phyloP scores from a whole-genome alignment of 306 rosid genomes.

The Citrullus colocynthis region DNA sequence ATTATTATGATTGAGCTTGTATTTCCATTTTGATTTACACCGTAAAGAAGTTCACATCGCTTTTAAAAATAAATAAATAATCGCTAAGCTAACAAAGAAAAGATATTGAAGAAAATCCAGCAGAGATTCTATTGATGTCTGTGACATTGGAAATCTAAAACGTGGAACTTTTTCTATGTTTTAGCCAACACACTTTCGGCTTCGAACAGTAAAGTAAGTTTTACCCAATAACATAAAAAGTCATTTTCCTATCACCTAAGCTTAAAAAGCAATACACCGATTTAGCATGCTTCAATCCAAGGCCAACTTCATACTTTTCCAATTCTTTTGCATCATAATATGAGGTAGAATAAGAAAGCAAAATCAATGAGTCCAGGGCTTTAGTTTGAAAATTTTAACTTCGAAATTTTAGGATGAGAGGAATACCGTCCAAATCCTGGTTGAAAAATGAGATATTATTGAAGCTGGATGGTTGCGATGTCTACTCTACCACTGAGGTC shows the following conservation, averaged over 20 bases:
- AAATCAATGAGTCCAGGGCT: background rate
- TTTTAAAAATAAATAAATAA: background rate
- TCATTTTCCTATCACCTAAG: background rate
- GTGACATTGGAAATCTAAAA: constrained; percentile 4
- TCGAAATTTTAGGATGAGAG: background rate
- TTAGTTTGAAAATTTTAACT: background rate
- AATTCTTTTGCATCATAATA: background rate
- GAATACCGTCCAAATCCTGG: too few species aligned
- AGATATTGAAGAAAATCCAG: background rate
- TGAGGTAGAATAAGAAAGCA: background rate
- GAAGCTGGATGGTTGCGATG: too few species aligned
- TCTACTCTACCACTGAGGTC: too few species aligned
- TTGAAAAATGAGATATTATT: too few species aligned
- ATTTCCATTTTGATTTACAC: background rate
- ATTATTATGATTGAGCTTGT: background rate
- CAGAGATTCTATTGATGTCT: background rate
- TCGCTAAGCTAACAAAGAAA: background rate
- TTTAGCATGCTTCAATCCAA: background rate
- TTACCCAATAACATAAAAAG: background rate
- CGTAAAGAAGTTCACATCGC: background rate
- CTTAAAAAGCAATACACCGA: background rate
- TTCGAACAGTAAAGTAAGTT: background rate
- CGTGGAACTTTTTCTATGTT: constrained; percentile 2
- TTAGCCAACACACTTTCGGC: constrained; percentile 10
- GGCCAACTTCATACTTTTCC: background rate